These are phyloP conservation scores for Picochlorum sp. DNA, from an alignment of 139 green algal genomes.

Conservation along the genomic window DNA sequence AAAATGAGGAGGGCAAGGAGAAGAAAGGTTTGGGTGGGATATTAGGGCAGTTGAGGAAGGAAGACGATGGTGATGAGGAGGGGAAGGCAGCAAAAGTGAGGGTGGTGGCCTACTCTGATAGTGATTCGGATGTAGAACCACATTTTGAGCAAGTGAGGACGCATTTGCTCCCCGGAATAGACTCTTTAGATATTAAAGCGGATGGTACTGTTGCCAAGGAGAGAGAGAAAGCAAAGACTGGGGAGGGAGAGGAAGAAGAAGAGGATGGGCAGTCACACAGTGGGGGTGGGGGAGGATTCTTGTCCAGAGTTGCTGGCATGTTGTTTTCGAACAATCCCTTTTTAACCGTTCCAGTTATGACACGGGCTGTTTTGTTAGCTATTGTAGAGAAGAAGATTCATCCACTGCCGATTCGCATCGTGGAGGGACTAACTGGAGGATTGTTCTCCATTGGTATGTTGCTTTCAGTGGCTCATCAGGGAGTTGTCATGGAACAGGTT, in stretches of 20 bases:
- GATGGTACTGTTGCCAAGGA: constrained; percentile 1
- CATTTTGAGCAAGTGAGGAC: constrained; percentile 26
- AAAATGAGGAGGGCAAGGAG: not conserved
- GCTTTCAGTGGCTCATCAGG: not conserved
- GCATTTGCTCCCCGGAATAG: constrained; percentile 18
- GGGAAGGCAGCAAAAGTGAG: constrained; percentile 13
- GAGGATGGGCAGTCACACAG: not conserved
- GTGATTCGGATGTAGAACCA: constrained; percentile 24
- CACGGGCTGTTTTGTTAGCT: too few species aligned
- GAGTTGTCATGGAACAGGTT: not conserved
- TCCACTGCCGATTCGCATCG: too few species aligned
- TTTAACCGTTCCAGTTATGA: too few species aligned
- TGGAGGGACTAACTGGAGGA: too few species aligned
- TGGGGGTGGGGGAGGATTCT: not conserved
- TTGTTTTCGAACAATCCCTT: too few species aligned
- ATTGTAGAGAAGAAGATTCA: too few species aligned
- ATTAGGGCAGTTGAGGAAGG: not conserved
- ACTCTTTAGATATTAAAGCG: constrained; percentile 7
- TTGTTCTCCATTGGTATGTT: not conserved
- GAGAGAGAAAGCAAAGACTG: not conserved
- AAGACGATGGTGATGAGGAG: not conserved
- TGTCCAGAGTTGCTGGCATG: too few species aligned
- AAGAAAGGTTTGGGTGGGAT: not conserved
- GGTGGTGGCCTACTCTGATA: constrained; percentile 28
- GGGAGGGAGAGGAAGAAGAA: constrained; percentile 3